A percentile compares a stretch with the other conserved stretches of the same genome.
Evolutionary conservation across 371 early-diverging fungal genomes (phyloP).

Genomic region (Smittium culicis): DNA sequence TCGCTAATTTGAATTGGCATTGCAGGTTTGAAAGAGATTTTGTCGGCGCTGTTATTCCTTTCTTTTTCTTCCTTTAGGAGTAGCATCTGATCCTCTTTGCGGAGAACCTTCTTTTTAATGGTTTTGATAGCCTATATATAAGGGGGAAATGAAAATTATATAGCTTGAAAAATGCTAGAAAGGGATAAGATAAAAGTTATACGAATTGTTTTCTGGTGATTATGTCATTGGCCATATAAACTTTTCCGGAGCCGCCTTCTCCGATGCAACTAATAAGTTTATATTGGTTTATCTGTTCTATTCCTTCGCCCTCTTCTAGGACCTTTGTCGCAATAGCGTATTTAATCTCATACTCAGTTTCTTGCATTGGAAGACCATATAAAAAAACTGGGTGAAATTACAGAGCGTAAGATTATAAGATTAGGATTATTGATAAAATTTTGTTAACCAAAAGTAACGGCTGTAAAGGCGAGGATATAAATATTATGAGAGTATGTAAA

Average conservation of each 20-base stretch:
- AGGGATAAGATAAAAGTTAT: constrained; percentile 18
- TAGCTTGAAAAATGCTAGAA: neutral
- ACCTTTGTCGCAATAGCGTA: constrained; percentile 4
- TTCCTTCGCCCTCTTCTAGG: constrained; percentile 5
- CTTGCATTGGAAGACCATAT: no score
- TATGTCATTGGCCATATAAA: constrained; percentile 57
- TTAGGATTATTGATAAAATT: no score
- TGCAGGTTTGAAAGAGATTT: constrained; percentile 11
- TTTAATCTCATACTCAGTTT: constrained; percentile 1
- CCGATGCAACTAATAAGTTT: constrained; percentile 59
- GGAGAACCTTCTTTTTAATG: constrained; percentile 68
- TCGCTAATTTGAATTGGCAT: constrained; percentile 20
- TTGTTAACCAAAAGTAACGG: no score
- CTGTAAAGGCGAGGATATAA: no score
- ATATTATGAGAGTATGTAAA: no score
- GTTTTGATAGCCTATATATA: constrained; percentile 71
- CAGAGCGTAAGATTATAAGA: no score
- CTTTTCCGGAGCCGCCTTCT: constrained; percentile 77
- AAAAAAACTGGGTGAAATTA: no score
- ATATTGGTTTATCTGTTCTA: constrained; percentile 39
- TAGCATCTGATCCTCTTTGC: constrained; percentile 47
- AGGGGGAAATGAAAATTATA: no score
- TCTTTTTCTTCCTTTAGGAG: constrained; percentile 14
- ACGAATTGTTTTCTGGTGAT: constrained; percentile 42
- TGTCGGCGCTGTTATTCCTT: neutral